phyloP scores from a whole-genome alignment of 768 basidiomycete genomes.

The Suillus sp. region DNA sequence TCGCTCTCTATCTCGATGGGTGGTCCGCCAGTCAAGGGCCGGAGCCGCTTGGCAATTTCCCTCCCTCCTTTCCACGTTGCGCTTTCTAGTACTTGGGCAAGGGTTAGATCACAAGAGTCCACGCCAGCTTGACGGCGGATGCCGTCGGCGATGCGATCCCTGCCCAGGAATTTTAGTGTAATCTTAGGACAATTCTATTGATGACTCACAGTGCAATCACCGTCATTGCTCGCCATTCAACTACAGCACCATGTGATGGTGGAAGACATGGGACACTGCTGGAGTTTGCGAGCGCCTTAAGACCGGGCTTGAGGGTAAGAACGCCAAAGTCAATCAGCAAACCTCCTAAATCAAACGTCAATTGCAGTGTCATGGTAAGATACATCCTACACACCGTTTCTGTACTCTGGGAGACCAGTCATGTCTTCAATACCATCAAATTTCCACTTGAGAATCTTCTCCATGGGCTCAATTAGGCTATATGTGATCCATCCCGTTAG shows the following conservation, averaged over 20 bases:
- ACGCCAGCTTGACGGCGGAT: conserved; percentile 64
- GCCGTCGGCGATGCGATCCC: conserved; percentile 76
- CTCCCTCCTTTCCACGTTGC: conserved; percentile 98
- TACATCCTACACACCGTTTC: conserved; percentile 65
- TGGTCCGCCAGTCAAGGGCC: conserved; percentile 76
- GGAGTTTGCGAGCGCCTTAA: conserved; percentile 44
- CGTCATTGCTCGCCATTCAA: conserved; percentile 97
- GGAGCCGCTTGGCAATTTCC: conserved; percentile 81
- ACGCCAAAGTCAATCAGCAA: conserved; percentile 85
- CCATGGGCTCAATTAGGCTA: conserved; percentile 81
- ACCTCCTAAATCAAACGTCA: conserved; percentile 57
- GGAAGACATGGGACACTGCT: conserved; percentile 59
- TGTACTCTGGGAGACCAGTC: conserved; percentile 94
- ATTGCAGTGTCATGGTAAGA: no score
- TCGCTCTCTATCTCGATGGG: conserved; percentile 87
- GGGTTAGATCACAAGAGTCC: conserved; percentile 53
- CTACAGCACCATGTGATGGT: conserved; percentile 85
- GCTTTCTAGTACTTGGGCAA: conserved; percentile 89
- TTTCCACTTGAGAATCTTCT: conserved; percentile 75
- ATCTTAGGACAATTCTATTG: conserved; percentile 10
- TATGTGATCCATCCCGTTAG: conserved; percentile 94
- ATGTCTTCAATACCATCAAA: conserved; percentile 82
- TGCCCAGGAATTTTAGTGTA: conserved; percentile 33
- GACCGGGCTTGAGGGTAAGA: conserved; percentile 61
- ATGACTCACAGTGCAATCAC: conserved; percentile 81